Evolutionary conservation across 306 rosid genomes (phyloP), one percentile per base, ranked within the genome.

Genomic region (Gastrolobium villosum): DNA sequence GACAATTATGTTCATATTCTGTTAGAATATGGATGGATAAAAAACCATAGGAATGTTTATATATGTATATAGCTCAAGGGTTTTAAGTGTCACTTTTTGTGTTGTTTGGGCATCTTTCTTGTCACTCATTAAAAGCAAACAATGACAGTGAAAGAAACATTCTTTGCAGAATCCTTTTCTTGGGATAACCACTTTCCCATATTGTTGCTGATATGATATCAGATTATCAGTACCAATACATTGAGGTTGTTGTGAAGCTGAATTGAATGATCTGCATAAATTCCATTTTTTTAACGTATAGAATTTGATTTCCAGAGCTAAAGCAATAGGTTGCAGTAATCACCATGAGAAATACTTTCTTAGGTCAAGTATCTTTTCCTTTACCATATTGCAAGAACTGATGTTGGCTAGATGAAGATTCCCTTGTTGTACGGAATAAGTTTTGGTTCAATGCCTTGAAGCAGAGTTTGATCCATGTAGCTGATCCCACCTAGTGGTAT

Each of bases 241-340:
- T 67, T 50, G 70, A 39, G 83, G 1, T 46, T 52, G 59, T 71
- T 54, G 34, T 26, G 53, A 43, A 31, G 66, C 76, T 72, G 63
- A 49, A 57, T 41, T 14, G 49, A 72, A 64, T 34, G 68, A 79
- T 57, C 56, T 39, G 28, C 13, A 5, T 65, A 40, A 43, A 34
- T 78, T 67, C 75, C 60, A 54, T 10, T 55, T 67, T n/a, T 31
- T 40, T 40, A 20, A 10, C 35, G 20, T 32, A n/a, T 46, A 68
- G 72, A 49, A 46, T 35, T 57, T 63, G 64, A 55, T 69, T 56
- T 55, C 56, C 39, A 31, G 59, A 36, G 36, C 37, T 53, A 53
- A 54, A 61, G 7, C 61, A 81, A 35, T 62, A 34, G 20, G 1
- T 48, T 57, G 45, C 11, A 11, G 39, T 41, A 76, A 61, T 9